Conservation (phyloP, 2,329 filamentous ascomycete species). For the Alternaria hordeiaustralica region DNA sequence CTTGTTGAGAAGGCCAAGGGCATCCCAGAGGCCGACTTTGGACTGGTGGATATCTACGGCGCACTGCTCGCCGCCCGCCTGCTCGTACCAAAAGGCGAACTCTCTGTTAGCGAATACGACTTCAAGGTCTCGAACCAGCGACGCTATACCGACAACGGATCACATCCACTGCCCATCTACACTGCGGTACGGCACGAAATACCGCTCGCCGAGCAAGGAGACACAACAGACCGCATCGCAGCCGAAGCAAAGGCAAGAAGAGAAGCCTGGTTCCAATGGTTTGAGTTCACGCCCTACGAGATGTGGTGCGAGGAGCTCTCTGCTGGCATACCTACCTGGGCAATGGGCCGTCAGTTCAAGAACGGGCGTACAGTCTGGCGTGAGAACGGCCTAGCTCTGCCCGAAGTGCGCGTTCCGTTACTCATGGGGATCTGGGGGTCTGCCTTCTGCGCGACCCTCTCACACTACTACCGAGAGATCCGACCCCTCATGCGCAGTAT, state of each 20-base stretch:
- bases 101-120: conserved; percentile 76
- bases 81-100: conserved; percentile 83
- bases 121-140: conserved; percentile 91
- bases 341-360: conserved; percentile 82
- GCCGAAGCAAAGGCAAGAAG: conserved; percentile 56
- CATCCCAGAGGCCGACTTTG: conserved; percentile 79
- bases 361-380: conserved; percentile 70
- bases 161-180: conserved; percentile 90
- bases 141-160: conserved; percentile 75
- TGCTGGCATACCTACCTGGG: conserved; percentile 94
- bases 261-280: conserved; percentile 97
- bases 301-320: conserved; percentile 92
- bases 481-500: conserved; percentile 79
- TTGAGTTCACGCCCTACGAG: conserved; percentile 88
- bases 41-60: conserved; percentile 92
- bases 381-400: conserved; percentile 72
- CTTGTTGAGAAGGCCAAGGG: conserved; percentile 91
- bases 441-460: conserved; percentile 93
- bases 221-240: conserved; percentile 43
- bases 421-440: conserved; percentile 96
- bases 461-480: conserved; percentile 94
- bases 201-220: conserved; percentile 64
- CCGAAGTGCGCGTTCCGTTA: conserved; percentile 82
- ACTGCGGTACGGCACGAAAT: conserved; percentile 96
- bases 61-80: conserved; percentile 82